Evolutionary conservation across 768 basidiomycete genomes (phyloP).

Genomic region (Russula lepida): DNA sequence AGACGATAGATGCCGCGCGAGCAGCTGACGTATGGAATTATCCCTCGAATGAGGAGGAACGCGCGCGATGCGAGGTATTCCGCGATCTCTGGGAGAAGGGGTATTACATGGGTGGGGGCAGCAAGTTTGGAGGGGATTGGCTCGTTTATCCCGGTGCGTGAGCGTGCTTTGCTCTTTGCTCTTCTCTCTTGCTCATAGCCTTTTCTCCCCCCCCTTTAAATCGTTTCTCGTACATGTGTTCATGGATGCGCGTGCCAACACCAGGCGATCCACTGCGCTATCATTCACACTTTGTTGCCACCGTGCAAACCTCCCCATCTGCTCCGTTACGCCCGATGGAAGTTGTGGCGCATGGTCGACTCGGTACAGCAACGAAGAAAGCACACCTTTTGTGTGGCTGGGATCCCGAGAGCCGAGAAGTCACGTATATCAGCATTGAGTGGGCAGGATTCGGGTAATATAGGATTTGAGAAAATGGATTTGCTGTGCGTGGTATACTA

Average conservation of each 20-base stretch:
- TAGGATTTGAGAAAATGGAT: not conserved
- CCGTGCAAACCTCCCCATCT: constrained; percentile 59
- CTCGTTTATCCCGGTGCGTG: constrained; percentile 86
- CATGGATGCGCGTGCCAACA: not conserved
- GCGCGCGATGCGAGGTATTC: constrained; percentile 74
- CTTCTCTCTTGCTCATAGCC: not conserved
- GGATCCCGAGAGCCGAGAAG: constrained; percentile 61
- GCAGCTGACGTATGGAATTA: constrained; percentile 71
- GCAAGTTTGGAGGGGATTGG: constrained; percentile 95
- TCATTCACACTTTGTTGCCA: constrained; percentile 91
- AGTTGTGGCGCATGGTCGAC: constrained; percentile 87
- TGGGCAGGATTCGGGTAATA: constrained; percentile 83
- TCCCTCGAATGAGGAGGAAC: constrained; percentile 54
- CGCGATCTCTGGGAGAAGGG: constrained; percentile 74
- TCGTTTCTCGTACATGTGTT: too few species aligned
- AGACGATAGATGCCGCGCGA: constrained; percentile 51
- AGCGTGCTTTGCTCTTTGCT: not conserved
- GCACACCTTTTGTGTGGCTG: constrained; percentile 86
- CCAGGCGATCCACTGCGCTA: constrained; percentile 90
- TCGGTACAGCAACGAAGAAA: constrained; percentile 97
- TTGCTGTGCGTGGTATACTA: not conserved
- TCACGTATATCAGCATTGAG: constrained; percentile 73
- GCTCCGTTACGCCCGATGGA: constrained; percentile 76
- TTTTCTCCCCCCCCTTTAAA: too few species aligned
- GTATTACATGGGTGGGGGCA: constrained; percentile 80